Percentiles rank a stretch among this genome's conserved stretches.
These are phyloP conservation scores for Fusarium azukiicola DNA, from an alignment of 2,329 filamentous ascomycete species.

Conservation along the genomic window DNA sequence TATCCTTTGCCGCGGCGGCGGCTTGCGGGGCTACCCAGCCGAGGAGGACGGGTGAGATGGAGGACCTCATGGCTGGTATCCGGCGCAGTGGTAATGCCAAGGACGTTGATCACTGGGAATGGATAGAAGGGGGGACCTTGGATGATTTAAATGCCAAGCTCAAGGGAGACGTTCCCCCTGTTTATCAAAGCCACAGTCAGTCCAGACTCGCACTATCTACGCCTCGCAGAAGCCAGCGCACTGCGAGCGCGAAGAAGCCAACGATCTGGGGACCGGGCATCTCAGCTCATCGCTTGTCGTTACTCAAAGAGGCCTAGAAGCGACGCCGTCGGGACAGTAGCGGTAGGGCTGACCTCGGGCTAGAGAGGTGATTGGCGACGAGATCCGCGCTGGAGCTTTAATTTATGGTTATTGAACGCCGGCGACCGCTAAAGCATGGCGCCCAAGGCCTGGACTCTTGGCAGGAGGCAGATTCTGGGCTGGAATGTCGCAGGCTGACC, in stretches of 20 bases:
- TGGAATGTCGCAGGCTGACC: not conserved
- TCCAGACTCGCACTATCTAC: not conserved
- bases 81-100: not conserved
- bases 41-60: not conserved
- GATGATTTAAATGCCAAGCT: not conserved
- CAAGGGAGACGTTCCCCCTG: slow-evolving; percentile 1
- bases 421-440: not conserved
- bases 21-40: not conserved
- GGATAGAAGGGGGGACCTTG: no score
- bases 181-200: not conserved
- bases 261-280: not conserved
- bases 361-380: not conserved
- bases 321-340: not conserved
- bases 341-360: slow-evolving; percentile 19
- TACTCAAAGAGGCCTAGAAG: slow-evolving; percentile 14
- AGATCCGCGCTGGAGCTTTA: slow-evolving; percentile 14
- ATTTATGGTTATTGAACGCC: slow-evolving; percentile 35
- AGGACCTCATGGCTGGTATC: not conserved
- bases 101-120: not conserved
- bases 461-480: not conserved
- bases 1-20: no score
- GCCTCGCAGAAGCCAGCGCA: not conserved
- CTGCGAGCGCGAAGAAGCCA: not conserved
- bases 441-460: not conserved
- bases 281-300: not conserved